Evolutionary conservation across 208 protist species (phyloP).

Genomic region (Trypanosoma melophagium): DNA sequence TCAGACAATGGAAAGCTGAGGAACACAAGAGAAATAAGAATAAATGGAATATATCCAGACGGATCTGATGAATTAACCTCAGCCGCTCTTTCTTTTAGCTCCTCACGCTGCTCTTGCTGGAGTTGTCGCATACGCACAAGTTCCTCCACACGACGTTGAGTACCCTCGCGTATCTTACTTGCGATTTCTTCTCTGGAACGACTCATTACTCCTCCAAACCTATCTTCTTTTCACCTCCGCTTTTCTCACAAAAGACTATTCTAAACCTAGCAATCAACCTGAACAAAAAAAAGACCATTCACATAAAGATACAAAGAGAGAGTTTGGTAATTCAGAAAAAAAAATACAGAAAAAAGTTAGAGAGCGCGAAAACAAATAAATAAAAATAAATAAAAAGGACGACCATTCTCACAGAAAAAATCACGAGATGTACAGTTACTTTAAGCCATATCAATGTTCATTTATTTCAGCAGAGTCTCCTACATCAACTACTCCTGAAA

Average conservation of each 20-base stretch:
- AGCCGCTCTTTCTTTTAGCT: conserved; percentile 31
- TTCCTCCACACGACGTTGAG: conserved; percentile 51
- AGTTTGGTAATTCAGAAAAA: not conserved
- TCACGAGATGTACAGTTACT: too few species aligned
- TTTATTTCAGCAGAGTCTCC: not conserved
- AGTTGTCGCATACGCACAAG: conserved; percentile 61
- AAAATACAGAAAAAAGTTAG: conserved; percentile 10
- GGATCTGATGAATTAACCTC: conserved; percentile 21
- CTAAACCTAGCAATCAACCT: too few species aligned
- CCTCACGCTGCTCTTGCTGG: conserved; percentile 51
- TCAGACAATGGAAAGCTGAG: conserved; percentile 81
- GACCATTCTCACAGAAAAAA: too few species aligned
- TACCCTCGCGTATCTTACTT: conserved; percentile 64
- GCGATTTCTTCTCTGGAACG: conserved; percentile 38
- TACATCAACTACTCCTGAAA: conserved; percentile 16
- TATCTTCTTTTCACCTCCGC: too few species aligned
- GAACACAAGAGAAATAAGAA: conserved; percentile 77
- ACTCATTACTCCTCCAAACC: conserved; percentile 13
- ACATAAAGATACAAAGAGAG: not conserved
- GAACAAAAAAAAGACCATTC: not conserved
- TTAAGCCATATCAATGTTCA: not conserved
- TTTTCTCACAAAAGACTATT: too few species aligned
- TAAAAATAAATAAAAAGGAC: not conserved
- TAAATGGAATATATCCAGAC: conserved; percentile 55
- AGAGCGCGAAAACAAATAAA: not conserved